Conservation (phyloP, 164 flowering plant genomes). For the Nymphaea thermarum region DNA sequence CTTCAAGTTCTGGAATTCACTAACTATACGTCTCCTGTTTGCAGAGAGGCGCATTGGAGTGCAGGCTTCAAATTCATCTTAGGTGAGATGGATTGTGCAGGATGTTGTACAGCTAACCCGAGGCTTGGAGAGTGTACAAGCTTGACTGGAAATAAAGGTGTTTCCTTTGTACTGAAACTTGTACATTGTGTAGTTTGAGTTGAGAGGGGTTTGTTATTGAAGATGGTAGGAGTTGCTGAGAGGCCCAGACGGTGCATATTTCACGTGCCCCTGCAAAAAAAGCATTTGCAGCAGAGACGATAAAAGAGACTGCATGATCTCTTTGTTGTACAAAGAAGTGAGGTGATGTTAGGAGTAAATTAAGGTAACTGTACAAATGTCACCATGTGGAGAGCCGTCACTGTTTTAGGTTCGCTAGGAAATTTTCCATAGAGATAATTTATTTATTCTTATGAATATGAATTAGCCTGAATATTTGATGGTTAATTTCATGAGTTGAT, state of each 20-base stretch:
- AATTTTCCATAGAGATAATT: background rate
- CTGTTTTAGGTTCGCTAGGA: background rate
- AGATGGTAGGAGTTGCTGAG: constrained; percentile 14
- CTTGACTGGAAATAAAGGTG: constrained; percentile 27
- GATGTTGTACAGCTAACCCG: constrained; percentile 79
- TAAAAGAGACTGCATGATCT: constrained; percentile 31
- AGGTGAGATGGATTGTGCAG: constrained; percentile 19
- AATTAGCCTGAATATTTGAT: background rate
- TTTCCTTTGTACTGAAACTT: constrained; percentile 43
- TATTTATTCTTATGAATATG: constrained; percentile 1
- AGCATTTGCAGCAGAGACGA: constrained; percentile 22
- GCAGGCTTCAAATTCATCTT: constrained; percentile 36
- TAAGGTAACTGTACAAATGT: constrained; percentile 59
- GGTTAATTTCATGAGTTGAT: background rate
- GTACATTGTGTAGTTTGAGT: constrained; percentile 69
- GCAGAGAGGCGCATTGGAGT: constrained; percentile 76
- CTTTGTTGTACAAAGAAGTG: constrained; percentile 44
- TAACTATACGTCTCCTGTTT: constrained; percentile 7
- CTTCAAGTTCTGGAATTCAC: background rate
- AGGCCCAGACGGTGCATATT: constrained; percentile 46
- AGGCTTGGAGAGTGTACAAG: constrained; percentile 25
- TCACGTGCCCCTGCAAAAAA: constrained; percentile 22
- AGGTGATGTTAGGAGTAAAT: constrained; percentile 22
- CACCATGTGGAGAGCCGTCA: constrained; percentile 32
- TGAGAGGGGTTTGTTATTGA: constrained; percentile 21